phyloP scores from a whole-genome alignment of 2,329 filamentous ascomycete species.

The Zymoseptoria ardabiliae region DNA sequence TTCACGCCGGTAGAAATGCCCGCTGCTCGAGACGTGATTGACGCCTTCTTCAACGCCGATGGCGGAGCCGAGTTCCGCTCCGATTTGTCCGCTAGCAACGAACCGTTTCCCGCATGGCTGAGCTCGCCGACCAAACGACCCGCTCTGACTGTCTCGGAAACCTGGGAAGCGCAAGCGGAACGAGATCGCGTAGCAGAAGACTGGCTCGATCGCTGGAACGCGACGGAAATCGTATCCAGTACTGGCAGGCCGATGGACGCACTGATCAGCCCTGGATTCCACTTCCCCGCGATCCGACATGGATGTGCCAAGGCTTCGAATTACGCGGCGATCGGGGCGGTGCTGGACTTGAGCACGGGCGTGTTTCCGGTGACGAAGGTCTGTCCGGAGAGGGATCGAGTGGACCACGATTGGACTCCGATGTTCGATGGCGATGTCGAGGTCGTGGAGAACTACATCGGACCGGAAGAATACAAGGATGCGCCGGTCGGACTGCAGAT shows the following conservation, averaged over 20 bases:
- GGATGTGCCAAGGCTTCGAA: slow-evolving; percentile 8
- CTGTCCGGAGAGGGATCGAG: slow-evolving; percentile 9
- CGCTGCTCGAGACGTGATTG: slow-evolving; percentile 5
- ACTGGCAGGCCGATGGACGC: slow-evolving; percentile 12
- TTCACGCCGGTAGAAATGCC: slow-evolving; percentile 10
- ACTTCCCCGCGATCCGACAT: slow-evolving; percentile 11
- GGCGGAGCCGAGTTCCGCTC: slow-evolving; percentile 12
- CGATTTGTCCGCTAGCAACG: neutral
- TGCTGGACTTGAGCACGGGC: slow-evolving; percentile 11
- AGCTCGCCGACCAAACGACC: slow-evolving; percentile 6
- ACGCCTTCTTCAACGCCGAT: slow-evolving; percentile 12
- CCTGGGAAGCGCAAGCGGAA: slow-evolving; percentile 10
- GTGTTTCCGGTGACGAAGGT: slow-evolving; percentile 15
- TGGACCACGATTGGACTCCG: slow-evolving; percentile 1
- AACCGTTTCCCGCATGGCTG: slow-evolving; percentile 1
- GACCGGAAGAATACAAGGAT: slow-evolving; percentile 40
- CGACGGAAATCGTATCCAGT: slow-evolving; percentile 2
- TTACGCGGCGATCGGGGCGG: slow-evolving; percentile 8
- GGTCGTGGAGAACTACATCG: slow-evolving; percentile 6
- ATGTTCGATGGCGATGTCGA: slow-evolving; percentile 8
- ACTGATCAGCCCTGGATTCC: slow-evolving; percentile 11
- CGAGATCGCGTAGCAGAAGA: slow-evolving; percentile 6
- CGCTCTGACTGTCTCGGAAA: slow-evolving; percentile 8
- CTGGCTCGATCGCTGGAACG: slow-evolving; percentile 13
- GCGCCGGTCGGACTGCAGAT: slow-evolving; percentile 49